Percentiles rank a stretch among this genome's conserved stretches.
These are phyloP conservation scores for Zygotorulaspora chibaensis DNA, from an alignment of 805 yeast species.

Conservation along the genomic window DNA sequence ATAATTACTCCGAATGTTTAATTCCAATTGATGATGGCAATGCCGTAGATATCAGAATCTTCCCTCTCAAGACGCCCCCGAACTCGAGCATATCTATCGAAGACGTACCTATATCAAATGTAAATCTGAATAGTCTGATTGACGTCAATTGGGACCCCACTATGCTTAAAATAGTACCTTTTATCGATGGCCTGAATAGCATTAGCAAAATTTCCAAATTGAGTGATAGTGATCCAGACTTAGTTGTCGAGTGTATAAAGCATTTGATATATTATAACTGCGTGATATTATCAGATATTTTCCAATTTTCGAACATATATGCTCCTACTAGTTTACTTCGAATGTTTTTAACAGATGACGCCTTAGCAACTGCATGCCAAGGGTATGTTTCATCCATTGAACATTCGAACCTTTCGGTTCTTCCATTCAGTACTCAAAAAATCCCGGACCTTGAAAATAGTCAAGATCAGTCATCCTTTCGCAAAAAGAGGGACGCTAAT, in stretches of 20 bases:
- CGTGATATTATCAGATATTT: constrained; percentile 75
- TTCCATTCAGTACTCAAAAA: constrained; percentile 33
- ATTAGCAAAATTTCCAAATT: constrained; percentile 69
- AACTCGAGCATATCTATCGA: constrained; percentile 67
- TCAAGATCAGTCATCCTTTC: constrained; percentile 10
- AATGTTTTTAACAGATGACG: constrained; percentile 56
- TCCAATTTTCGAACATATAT: constrained; percentile 83
- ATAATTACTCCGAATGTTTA: constrained; percentile 92
- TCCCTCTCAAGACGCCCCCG: constrained; percentile 82
- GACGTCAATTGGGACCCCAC: constrained; percentile 98
- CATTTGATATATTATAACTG: constrained; percentile 89
- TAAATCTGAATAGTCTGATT: constrained; percentile 62
- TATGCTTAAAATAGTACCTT: constrained; percentile 81
- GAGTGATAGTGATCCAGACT: constrained; percentile 72
- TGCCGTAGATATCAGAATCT: constrained; percentile 87
- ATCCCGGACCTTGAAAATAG: constrained; percentile 2
- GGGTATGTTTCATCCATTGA: constrained; percentile 58
- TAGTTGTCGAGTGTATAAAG: constrained; percentile 83
- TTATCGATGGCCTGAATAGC: constrained; percentile 83
- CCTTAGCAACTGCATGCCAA: constrained; percentile 79
- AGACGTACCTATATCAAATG: constrained; percentile 92
- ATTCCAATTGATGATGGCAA: constrained; percentile 89
- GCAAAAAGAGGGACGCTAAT: constrained; percentile 15
- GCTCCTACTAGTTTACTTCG: constrained; percentile 82
- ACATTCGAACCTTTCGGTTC: constrained; percentile 27